Conservation (phyloP, 1,139 yeast species). For the Diutina scorzettiae region DNA sequence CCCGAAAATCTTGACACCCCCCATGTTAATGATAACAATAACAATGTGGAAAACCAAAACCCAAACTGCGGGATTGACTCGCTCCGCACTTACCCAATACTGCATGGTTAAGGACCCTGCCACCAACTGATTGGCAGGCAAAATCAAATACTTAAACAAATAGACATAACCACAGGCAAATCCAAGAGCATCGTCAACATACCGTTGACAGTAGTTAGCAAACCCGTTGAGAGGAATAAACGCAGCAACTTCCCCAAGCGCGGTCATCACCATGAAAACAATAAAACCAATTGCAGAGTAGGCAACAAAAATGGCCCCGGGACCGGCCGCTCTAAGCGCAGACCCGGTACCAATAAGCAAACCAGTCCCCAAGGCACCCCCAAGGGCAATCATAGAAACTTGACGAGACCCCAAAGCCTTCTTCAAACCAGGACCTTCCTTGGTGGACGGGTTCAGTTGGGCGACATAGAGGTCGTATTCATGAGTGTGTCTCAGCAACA, state of each 20-base stretch:
- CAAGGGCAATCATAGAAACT: slow-evolving; percentile 60
- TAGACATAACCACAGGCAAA: slow-evolving; percentile 66
- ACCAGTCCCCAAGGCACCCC: slow-evolving; percentile 49
- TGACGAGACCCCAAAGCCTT: slow-evolving; percentile 59
- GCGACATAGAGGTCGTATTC: slow-evolving; percentile 38
- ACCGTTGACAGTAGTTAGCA: slow-evolving; percentile 58
- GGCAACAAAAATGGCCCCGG: slow-evolving; percentile 52
- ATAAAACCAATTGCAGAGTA: slow-evolving; percentile 50
- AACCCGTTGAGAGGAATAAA: slow-evolving; percentile 62
- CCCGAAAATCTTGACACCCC: slow-evolving; percentile 42
- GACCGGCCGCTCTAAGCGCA: slow-evolving; percentile 55
- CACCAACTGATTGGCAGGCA: slow-evolving; percentile 49
- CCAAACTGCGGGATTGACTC: slow-evolving; percentile 48
- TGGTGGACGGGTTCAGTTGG: slow-evolving; percentile 29
- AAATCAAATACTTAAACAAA: slow-evolving; percentile 48
- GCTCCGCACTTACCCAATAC: slow-evolving; percentile 38
- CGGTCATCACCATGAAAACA: slow-evolving; percentile 60
- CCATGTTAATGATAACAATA: slow-evolving; percentile 24
- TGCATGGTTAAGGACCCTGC: slow-evolving; percentile 53
- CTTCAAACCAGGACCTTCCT: slow-evolving; percentile 44
- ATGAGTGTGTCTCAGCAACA: slow-evolving; percentile 33
- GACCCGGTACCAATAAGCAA: slow-evolving; percentile 60
- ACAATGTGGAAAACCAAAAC: slow-evolving; percentile 38
- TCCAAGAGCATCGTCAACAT: slow-evolving; percentile 59
- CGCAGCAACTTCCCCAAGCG: slow-evolving; percentile 68